phyloP scores from a whole-genome alignment of 2,329 filamentous ascomycete genomes.

The Aspergillus hiratsukae region DNA sequence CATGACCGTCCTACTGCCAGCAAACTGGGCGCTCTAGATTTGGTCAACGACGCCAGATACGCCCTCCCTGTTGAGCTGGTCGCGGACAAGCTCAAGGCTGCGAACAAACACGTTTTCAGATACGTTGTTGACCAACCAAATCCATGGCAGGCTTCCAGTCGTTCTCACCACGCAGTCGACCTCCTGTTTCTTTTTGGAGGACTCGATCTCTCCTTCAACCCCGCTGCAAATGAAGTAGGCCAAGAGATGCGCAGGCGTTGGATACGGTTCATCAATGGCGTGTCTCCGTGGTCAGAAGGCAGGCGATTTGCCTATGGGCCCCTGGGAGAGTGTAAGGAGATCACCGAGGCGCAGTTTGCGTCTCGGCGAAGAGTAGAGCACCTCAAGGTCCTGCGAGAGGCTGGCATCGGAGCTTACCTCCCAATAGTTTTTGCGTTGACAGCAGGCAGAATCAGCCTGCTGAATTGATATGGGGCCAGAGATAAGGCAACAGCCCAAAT shows the following conservation, averaged over 20 bases:
- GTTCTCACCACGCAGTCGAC: slow-evolving; percentile 47
- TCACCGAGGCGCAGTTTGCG: slow-evolving; percentile 30
- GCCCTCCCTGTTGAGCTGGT: slow-evolving; percentile 28
- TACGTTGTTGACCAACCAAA: slow-evolving; percentile 46
- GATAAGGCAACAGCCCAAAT: not conserved
- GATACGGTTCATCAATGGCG: slow-evolving; percentile 37
- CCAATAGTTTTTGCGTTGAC: slow-evolving; percentile 30
- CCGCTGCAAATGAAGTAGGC: slow-evolving; percentile 29
- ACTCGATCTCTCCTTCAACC: slow-evolving; percentile 34
- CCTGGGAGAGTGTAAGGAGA: slow-evolving; percentile 30
- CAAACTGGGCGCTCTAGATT: slow-evolving; percentile 38
- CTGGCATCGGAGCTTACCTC: slow-evolving; percentile 26
- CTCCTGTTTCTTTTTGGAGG: slow-evolving; percentile 44
- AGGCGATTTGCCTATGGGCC: slow-evolving; percentile 39
- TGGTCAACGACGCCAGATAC: slow-evolving; percentile 31
- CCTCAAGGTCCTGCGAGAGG: slow-evolving; percentile 26
- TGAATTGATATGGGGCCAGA: slow-evolving; percentile 25
- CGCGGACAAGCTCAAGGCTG: slow-evolving; percentile 21
- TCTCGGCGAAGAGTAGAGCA: slow-evolving; percentile 30
- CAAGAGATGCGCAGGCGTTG: slow-evolving; percentile 39
- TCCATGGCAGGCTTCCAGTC: slow-evolving; percentile 45
- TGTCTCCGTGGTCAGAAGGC: slow-evolving; percentile 33
- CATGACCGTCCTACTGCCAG: slow-evolving; percentile 36
- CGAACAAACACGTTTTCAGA: slow-evolving; percentile 30
- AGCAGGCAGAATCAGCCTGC: slow-evolving; percentile 41